Base-by-base conservation (phyloP, 2,329 filamentous ascomycete species). In the Emergomyces pasteurianus region DNA sequence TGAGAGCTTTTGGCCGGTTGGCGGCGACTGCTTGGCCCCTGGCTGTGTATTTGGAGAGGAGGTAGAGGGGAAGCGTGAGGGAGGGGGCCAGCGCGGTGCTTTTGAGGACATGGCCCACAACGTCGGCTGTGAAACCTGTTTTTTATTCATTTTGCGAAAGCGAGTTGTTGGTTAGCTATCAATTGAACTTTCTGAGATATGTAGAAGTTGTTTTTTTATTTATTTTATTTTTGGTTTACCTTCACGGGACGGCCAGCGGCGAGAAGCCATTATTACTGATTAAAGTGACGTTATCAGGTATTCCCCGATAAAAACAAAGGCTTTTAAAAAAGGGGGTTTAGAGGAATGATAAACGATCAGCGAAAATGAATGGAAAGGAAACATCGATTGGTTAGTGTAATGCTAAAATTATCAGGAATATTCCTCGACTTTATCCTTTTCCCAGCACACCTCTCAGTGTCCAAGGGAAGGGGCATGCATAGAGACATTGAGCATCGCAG, bases 41-140 rank as follows among this genome's bases (percentile, higher is more conserved):
- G 65, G 81, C 77, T n/a, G 86, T 88, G 75, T 83, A 86, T 34
- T 81, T 80, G 9, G 83, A 81, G 26, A 86, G 76, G 4, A 89
- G 78, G 52, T 89, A 67, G 28, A 89, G 75, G 0, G 86, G 82
- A 14, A 90, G 73, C 0, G 87, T 80, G 23, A 89, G 74, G 46
- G 78, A 76, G 1, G 87, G 86, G 68, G 88, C 87, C 62, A 90
- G 75, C 7, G 81, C 77, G 0, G 85, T 89, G 59, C 77, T 77
- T 64, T 81, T 79, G 65, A 90, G 69, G 47, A 87, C 68, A 46
- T 78, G 78, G 42, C 80, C 73, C 62, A 88, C 64, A 14, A 85
- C 82, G 68, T 89, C 86, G 62, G 78, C 77, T 42, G 80, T 83
- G 68, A 88, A 79, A 54, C 78, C 76, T 74, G 36, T 53, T 42